A percentile compares a stretch with the other conserved stretches of the same genome.
Conservation (phyloP, 768 basidiomycete species). For the Clitopilus hobsonii region DNA sequence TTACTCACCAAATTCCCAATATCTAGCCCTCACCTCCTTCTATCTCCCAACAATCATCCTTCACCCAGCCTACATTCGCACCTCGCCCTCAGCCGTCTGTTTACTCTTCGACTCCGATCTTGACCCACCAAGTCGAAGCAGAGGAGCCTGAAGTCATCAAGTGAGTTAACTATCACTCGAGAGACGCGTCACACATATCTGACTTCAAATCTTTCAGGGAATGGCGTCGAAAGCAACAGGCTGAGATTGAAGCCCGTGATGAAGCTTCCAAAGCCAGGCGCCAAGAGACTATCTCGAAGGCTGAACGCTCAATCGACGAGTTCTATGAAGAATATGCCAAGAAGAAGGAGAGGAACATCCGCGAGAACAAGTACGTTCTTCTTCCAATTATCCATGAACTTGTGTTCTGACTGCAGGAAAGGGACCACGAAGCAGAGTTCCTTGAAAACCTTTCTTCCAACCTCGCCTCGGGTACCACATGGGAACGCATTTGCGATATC, state of each 20-base stretch:
- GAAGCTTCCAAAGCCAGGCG: constrained; percentile 71
- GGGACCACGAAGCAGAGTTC: constrained; percentile 85
- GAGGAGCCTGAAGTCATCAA: constrained; percentile 86
- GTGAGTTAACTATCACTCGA: constrained; percentile 37
- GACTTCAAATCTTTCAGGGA: constrained; percentile 37
- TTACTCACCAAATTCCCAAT: neutral
- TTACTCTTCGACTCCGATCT: constrained; percentile 68
- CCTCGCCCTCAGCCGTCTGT: constrained; percentile 73
- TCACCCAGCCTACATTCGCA: constrained; percentile 54
- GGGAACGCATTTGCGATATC: constrained; percentile 87
- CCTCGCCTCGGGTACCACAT: constrained; percentile 87
- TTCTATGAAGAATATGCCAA: constrained; percentile 86
- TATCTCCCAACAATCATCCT: constrained; percentile 31
- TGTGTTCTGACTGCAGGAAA: constrained; percentile 21
- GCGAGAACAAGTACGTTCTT: constrained; percentile 84
- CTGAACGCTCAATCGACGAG: constrained; percentile 82
- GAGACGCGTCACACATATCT: neutral
- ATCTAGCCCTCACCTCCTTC: constrained; percentile 27
- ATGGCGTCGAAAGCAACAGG: constrained; percentile 86
- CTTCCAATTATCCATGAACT: neutral
- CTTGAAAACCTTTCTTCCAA: constrained; percentile 65
- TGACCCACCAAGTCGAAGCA: constrained; percentile 62
- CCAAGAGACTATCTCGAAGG: constrained; percentile 79
- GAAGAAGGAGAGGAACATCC: constrained; percentile 87
- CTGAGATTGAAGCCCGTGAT: constrained; percentile 80